A percentile compares a stretch with the other conserved stretches of the same genome.
phyloP scores from a whole-genome alignment of 2,329 filamentous ascomycete genomes.

The Calonectria leucothoes region DNA sequence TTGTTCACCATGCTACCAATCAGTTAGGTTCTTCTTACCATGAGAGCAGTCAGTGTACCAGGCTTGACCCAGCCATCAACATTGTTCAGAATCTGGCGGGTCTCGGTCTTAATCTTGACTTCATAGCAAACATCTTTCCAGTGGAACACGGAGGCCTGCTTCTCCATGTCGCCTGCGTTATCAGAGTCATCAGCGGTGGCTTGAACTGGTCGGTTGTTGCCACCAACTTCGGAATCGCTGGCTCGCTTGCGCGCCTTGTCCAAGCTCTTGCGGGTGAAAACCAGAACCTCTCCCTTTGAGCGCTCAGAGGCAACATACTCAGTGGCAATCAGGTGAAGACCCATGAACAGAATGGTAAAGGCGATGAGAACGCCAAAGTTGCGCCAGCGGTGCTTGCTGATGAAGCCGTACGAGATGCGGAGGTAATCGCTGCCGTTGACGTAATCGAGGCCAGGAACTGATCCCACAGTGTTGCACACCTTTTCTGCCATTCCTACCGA shows the following conservation, averaged over 20 bases:
- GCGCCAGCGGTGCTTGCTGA: slow-evolving; percentile 28
- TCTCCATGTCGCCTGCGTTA: slow-evolving; percentile 18
- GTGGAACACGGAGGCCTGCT: slow-evolving; percentile 64
- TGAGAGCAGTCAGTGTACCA: slow-evolving; percentile 75
- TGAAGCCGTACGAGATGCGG: slow-evolving; percentile 23
- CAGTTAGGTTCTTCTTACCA: slow-evolving; percentile 58
- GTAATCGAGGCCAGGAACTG: neutral
- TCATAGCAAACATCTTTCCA: slow-evolving; percentile 80
- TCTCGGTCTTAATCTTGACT: slow-evolving; percentile 73
- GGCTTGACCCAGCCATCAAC: slow-evolving; percentile 81
- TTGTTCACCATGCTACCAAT: neutral
- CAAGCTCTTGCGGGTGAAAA: slow-evolving; percentile 28
- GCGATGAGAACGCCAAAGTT: slow-evolving; percentile 31
- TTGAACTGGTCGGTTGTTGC: neutral
- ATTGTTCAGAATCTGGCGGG: slow-evolving; percentile 72
- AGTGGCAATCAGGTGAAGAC: slow-evolving; percentile 29
- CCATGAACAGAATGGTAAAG: slow-evolving; percentile 28
- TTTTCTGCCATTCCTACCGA: neutral
- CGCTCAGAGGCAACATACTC: slow-evolving; percentile 35
- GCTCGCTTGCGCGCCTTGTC: neutral
- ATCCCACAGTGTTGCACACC: slow-evolving; percentile 15
- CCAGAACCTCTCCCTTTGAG: slow-evolving; percentile 36
- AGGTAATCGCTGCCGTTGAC: slow-evolving; percentile 24
- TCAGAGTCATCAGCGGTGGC: neutral
- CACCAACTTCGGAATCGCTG: slow-evolving; percentile 9